These are phyloP conservation scores for Grammothele lineata DNA, from an alignment of 768 basidiomycete species.

Conservation along the genomic window DNA sequence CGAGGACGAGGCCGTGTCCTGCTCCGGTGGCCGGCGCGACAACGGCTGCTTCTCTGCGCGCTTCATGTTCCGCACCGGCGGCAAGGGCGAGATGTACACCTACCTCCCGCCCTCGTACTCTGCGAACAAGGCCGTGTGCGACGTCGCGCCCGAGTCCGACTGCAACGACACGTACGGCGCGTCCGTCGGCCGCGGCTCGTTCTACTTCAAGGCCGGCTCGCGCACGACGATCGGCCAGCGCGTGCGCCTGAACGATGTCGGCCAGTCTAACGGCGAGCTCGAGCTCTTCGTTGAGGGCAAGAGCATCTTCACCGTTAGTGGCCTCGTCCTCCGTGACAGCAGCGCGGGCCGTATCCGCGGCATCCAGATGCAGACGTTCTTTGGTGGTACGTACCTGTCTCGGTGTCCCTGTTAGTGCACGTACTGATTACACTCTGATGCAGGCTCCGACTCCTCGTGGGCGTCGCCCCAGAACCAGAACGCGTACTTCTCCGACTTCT, in stretches of 20 bases:
- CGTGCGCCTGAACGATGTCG: conserved; percentile 69
- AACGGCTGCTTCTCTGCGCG: conserved; percentile 64
- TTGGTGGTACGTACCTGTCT: conserved; percentile 47
- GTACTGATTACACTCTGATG: conserved; percentile 3
- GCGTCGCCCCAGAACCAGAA: conserved; percentile 61
- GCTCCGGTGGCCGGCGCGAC: conserved; percentile 66
- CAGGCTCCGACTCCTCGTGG: conserved; percentile 44
- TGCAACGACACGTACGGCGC: conserved; percentile 64
- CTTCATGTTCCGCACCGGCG: conserved; percentile 63
- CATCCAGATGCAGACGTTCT: conserved; percentile 77
- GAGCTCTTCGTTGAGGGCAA: conserved; percentile 63
- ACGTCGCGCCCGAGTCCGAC: conserved; percentile 43
- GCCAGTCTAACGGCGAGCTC: conserved; percentile 66
- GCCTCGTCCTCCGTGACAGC: conserved; percentile 50
- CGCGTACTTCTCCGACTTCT: conserved; percentile 67
- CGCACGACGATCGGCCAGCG: conserved; percentile 72
- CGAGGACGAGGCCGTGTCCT: conserved; percentile 44
- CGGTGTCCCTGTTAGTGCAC: conserved; percentile 5
- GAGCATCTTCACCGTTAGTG: conserved; percentile 54
- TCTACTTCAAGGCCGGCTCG: conserved; percentile 54
- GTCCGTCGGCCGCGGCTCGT: conserved; percentile 66
- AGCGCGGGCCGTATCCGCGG: conserved; percentile 53
- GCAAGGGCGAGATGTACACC: conserved; percentile 39
- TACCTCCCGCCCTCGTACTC: conserved; percentile 41
- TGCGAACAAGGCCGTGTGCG: conserved; percentile 47